Evolutionary conservation across 305 asterid species (phyloP).

Genomic region (Lippia alba): DNA sequence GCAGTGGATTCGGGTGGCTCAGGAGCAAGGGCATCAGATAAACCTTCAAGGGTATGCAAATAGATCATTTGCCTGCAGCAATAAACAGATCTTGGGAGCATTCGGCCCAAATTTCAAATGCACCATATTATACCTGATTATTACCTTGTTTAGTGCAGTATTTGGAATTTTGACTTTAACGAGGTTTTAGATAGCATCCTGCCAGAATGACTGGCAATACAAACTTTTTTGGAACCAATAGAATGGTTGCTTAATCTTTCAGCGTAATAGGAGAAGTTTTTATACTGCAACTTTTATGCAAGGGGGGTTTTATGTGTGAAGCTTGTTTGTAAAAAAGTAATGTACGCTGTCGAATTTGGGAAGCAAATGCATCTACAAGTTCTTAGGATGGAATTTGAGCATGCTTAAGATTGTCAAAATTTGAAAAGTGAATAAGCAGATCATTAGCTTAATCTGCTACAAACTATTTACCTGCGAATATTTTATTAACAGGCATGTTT

Average conservation of each 20-base stretch:
- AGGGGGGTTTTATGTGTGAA: slow-evolving; percentile 2
- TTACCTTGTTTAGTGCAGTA: not conserved
- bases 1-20: slow-evolving; percentile 45
- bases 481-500: not conserved
- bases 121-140: slow-evolving; percentile 8
- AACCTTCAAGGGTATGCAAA: slow-evolving; percentile 42
- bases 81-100: not conserved
- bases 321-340: slow-evolving; percentile 12
- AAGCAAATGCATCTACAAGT: not conserved
- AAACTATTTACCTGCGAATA: not conserved
- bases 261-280: not conserved
- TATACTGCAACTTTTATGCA: not conserved
- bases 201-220: slow-evolving; percentile 9
- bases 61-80: slow-evolving; percentile 8
- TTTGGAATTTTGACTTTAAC: slow-evolving; percentile 3
- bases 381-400: not conserved
- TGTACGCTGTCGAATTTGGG: not conserved
- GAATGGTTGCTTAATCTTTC: slow-evolving; percentile 15
- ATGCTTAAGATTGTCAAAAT: slow-evolving; percentile 3
- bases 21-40: slow-evolving; percentile 45
- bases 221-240: slow-evolving; percentile 12
- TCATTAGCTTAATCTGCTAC: not conserved
- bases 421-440: slow-evolving; percentile 20
- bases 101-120: slow-evolving; percentile 24
- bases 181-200: slow-evolving; percentile 5